Conservation (phyloP, 345 rosid species). For the Jatropha curcas region DNA sequence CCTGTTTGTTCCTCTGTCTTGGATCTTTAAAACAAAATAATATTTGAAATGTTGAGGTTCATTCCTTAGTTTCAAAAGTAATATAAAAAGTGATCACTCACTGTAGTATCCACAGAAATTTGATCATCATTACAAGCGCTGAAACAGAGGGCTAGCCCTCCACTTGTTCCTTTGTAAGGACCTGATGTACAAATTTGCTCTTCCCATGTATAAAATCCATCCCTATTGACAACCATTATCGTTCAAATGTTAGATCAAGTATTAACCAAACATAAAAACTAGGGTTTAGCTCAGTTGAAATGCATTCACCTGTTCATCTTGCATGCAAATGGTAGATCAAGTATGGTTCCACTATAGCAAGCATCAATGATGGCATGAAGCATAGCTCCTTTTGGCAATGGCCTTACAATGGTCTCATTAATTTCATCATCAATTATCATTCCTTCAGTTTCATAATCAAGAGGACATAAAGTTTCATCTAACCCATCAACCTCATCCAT, state of each 20-base stretch:
- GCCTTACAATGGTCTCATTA: conserved; percentile 61
- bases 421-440: conserved; percentile 72
- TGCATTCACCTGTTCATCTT: conserved; percentile 54
- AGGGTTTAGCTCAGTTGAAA: neutral
- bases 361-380: conserved; percentile 78
- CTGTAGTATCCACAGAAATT: conserved; percentile 51
- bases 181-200: conserved; percentile 36
- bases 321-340: conserved; percentile 65
- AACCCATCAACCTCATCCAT: conserved; percentile 69
- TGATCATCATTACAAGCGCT: conserved; percentile 76
- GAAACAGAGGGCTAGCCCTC: conserved; percentile 66
- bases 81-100: conserved; percentile 22
- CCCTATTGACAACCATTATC: conserved; percentile 32
- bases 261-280: neutral
- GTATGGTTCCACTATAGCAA: conserved; percentile 68
- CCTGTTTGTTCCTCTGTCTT: no score
- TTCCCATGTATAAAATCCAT: conserved; percentile 66
- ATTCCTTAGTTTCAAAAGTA: neutral
- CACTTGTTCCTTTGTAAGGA: conserved; percentile 63
- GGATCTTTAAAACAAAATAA: no score
- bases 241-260: neutral
- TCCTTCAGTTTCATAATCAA: conserved; percentile 74
- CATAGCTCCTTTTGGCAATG: conserved; percentile 60
- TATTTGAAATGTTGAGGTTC: no score
- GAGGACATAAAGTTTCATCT: conserved; percentile 69